phyloP scores from a whole-genome alignment of 2,329 filamentous ascomycete species.

The Pseudocercospora vitis region DNA sequence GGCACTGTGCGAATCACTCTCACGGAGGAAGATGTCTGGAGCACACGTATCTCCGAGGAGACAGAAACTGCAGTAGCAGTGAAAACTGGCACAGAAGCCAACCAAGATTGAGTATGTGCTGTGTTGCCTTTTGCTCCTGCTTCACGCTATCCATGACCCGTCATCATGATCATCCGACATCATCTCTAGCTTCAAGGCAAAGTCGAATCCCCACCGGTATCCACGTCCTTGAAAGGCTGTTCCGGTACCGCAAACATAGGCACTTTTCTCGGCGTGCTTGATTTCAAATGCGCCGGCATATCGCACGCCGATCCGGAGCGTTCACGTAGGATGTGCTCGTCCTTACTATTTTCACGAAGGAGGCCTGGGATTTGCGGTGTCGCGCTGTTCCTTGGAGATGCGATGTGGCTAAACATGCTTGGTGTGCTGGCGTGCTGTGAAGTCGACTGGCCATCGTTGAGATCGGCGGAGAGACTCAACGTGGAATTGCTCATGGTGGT shows the following conservation, averaged over 20 bases:
- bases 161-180: not conserved
- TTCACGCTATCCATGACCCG: not conserved
- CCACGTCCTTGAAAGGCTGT: slow-evolving; percentile 43
- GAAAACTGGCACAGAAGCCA: too few species aligned
- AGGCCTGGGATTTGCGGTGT: not conserved
- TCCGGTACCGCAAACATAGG: slow-evolving; percentile 47
- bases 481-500: not conserved
- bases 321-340: slow-evolving; percentile 26
- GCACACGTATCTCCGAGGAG: too few species aligned
- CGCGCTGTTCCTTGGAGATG: not conserved
- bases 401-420: not conserved
- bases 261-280: slow-evolving; percentile 37
- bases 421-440: not conserved
- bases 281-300: slow-evolving; percentile 29
- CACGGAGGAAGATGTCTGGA: too few species aligned
- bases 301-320: slow-evolving; percentile 26
- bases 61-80: too few species aligned
- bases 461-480: not conserved
- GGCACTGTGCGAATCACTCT: too few species aligned
- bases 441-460: not conserved
- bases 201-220: slow-evolving; percentile 18
- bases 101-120: too few species aligned
- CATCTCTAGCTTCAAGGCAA: not conserved
- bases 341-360: slow-evolving; percentile 16
- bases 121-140: not conserved